Percentiles rank a stretch among this genome's conserved stretches.
phyloP scores from a whole-genome alignment of 495 filamentous ascomycete species.

The Aspergillus kassunensis region DNA sequence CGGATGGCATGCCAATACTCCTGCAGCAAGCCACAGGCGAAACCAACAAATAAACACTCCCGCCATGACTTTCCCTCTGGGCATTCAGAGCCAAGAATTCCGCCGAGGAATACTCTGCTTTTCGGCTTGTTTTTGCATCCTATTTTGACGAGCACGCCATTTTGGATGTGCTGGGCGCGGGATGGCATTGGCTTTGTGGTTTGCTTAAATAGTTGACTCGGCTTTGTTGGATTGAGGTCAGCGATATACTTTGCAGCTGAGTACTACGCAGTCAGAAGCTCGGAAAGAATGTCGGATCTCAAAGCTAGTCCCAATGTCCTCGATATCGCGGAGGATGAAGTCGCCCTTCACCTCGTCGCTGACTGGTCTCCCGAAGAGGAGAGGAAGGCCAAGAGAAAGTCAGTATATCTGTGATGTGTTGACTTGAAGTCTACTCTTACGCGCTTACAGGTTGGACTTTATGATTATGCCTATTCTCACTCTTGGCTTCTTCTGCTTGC shows the following conservation, averaged over 20 bases:
- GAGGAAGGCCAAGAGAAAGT: conserved; percentile 13
- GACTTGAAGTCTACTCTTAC: neutral
- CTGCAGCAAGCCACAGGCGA: neutral
- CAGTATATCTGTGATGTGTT: neutral
- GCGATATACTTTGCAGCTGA: neutral
- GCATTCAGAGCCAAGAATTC: too few species aligned
- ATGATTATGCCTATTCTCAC: conserved; percentile 15
- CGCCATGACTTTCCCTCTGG: neutral
- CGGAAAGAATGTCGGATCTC: conserved; percentile 2
- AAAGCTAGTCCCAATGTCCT: neutral
- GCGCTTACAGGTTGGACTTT: conserved; percentile 6
- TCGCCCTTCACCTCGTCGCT: neutral
- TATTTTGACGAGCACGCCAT: too few species aligned
- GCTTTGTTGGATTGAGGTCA: too few species aligned
- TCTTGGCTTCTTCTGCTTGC: conserved; percentile 10
- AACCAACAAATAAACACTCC: neutral
- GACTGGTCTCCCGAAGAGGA: conserved; percentile 11
- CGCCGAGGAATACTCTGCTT: too few species aligned
- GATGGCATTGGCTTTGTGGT: too few species aligned
- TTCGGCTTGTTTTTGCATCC: too few species aligned
- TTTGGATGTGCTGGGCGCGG: too few species aligned
- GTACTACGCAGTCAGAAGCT: too few species aligned
- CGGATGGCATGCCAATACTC: neutral
- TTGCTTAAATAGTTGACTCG: too few species aligned
- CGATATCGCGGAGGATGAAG: conserved; percentile 4